Base-by-base conservation (phyloP, 768 basidiomycete species). In the Amanita jacksonii region DNA sequence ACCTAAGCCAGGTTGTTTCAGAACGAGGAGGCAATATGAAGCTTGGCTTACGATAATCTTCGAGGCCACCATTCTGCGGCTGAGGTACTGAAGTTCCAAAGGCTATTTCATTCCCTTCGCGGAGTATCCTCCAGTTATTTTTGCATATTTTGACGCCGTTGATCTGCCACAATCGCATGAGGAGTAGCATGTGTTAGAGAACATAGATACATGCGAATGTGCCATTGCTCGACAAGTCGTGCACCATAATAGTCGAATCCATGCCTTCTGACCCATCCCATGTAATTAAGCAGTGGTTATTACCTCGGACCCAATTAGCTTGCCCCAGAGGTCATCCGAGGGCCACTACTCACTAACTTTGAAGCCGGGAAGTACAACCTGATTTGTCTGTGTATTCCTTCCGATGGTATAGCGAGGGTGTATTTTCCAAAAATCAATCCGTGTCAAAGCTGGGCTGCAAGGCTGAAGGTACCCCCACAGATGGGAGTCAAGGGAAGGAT, bases 41-140 rank as follows among this genome's bases (percentile, higher is more conserved):
- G 41, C 19, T 18, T 20, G 45, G 71, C 82, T 49, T 46, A 85
- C 87, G 79, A 56, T 84, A 88, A 56, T 90, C 89, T 53, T 88
- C 86, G 19, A 67, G 47, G 24, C 65, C 66, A 36, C 57, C 58
- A 32, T 65, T 71, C 39, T 65, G 63, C 37, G 57, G 60, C 53
- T 73, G 77, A 19, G 69, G 68, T 13, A 57, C 53, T 9, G 60
- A 64, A 9, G 75, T 75, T 6, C 93, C 93, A 51, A 98, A 85
- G 6, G 85, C 81, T 52, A 98, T 74, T 61, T 92, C 89, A 56
- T 87, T 86, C 5, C 92, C 91, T 48, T 87, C 79, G 9, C 69
- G 71, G 38, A 93, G 63, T 34, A 86, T 64, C 28, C 72, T 64
- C 43, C 70, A 67, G 8, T 67, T 61, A 31, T 67, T 68, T 52